Percentiles rank a stretch among this genome's conserved stretches.
These are phyloP conservation scores for Sarocladiaceae sp. DNA, from an alignment of 2,329 filamentous ascomycete species.

Conservation along the genomic window DNA sequence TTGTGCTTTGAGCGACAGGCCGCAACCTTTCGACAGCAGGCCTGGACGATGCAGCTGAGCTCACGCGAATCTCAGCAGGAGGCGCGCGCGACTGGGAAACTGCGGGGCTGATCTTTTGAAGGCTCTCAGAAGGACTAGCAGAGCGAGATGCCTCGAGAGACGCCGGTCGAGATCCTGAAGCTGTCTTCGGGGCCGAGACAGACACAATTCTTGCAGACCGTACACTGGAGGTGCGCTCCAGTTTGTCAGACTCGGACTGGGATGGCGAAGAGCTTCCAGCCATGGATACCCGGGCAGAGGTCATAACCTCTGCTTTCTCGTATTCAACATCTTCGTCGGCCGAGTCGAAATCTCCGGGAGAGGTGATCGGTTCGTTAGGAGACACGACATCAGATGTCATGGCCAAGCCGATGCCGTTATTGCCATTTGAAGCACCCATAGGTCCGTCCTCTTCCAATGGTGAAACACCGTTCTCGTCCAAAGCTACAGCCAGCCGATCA, in stretches of 20 bases:
- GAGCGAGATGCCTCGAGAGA: constrained; percentile 39
- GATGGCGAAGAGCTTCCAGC: constrained; percentile 38
- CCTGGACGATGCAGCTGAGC: constrained; percentile 18
- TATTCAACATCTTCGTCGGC: constrained; percentile 39
- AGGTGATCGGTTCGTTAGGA: not conserved
- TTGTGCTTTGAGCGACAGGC: constrained; percentile 20
- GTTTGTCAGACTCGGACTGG: constrained; percentile 37
- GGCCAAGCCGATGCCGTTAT: not conserved
- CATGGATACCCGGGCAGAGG: constrained; percentile 49
- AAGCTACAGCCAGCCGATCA: not conserved
- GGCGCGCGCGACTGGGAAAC: not conserved
- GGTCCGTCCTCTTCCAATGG: not conserved
- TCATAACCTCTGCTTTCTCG: constrained; percentile 54
- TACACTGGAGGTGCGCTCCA: constrained; percentile 36
- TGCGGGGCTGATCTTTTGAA: constrained; percentile 20
- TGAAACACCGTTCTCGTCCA: constrained; percentile 3
- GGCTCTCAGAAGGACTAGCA: constrained; percentile 33
- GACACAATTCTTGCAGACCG: constrained; percentile 54
- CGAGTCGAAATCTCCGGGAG: not conserved
- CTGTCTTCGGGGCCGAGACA: constrained; percentile 46
- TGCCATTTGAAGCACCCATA: not conserved
- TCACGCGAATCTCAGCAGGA: not conserved
- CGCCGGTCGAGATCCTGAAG: constrained; percentile 40
- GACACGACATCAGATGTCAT: constrained; percentile 2
- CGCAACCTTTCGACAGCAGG: constrained; percentile 26